Evolutionary conservation across 345 rosid genomes (phyloP), one percentile per base, ranked within the genome.

Genomic region (Hibiscus syriacus): DNA sequence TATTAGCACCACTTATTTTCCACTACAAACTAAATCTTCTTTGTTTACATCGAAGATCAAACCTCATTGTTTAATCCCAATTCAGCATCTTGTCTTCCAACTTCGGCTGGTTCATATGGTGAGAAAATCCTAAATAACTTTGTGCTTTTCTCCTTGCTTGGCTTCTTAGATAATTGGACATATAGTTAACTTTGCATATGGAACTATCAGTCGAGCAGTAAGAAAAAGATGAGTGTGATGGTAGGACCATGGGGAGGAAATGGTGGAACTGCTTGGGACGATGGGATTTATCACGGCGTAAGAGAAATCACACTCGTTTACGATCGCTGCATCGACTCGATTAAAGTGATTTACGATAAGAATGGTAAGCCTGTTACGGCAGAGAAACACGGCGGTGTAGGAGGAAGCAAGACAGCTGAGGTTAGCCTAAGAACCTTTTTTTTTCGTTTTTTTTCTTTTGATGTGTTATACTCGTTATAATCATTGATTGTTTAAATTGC

Each of bases 171-270:
- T 14, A 25, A 8, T 29, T 45, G 16, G 61, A 13, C 45, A 27
- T 45, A 29, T 46, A n/a, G 29, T 53, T 17, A 19, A 54, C 56
- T 6, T n/a, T 38, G 32, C 26, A 48, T 9, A 25, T 39, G 25
- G 17, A 26, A 17, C 38, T 25, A 74, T 34, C 72, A 61, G 30
- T 20, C 64, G 13, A 66, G 61, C 6, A 69, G 63, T 26, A 76
- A 66, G 48, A 80, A 72, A 67, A 81, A 74, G 63, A 76, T 54
- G 72, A 73, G 72, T 57, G 71, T 80, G 49, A 66, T 77, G 20
- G 81, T 83, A 4, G 96, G 92, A 66, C 87, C 89, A 16, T 86
- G 97, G 95, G 97, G 97, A 73, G 97, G 95, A 70, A 78, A 83
- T 52, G 98, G 90, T 30, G 98, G 96, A 54, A 52, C 56, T 7